A percentile compares a stretch with the other conserved stretches of the same genome.
Conservation (phyloP, 768 basidiomycete genomes). For the Pleurotus sapidus region DNA sequence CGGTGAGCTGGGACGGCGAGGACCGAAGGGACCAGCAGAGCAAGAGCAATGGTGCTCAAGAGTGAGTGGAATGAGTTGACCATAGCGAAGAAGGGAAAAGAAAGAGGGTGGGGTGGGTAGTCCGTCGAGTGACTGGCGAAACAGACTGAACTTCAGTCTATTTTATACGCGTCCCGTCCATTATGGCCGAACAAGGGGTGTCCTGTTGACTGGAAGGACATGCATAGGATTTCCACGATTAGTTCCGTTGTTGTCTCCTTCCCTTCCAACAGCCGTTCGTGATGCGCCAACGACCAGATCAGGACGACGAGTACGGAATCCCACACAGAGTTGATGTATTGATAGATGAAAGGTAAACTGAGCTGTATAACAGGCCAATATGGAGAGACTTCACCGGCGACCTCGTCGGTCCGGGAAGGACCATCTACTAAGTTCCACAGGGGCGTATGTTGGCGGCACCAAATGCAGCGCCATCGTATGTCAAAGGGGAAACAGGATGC, state of each 20-base stretch:
- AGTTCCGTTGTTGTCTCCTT: not conserved
- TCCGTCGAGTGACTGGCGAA: not conserved
- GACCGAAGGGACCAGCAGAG: constrained; percentile 1
- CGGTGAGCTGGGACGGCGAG: constrained; percentile 3
- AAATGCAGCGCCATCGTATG: too few species aligned
- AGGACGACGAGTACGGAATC: not conserved
- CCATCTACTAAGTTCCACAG: too few species aligned
- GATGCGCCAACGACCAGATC: not conserved
- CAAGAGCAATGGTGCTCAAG: not conserved
- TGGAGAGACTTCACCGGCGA: too few species aligned
- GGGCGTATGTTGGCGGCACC: too few species aligned
- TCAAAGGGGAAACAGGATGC: too few species aligned
- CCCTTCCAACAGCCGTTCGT: not conserved
- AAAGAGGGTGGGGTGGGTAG: not conserved
- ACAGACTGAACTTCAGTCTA: not conserved
- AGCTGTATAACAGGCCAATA: too few species aligned
- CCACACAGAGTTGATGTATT: not conserved
- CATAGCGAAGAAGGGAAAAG: constrained; percentile 2
- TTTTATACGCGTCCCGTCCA: not conserved
- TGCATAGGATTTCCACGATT: not conserved
- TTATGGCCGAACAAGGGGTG: not conserved
- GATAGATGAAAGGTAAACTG: not conserved
- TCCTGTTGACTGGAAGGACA: not conserved
- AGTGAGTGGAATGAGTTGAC: not conserved
- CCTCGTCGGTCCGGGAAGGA: too few species aligned